phyloP scores from a whole-genome alignment of 2,329 filamentous ascomycete species.

The Penicillium sp. region DNA sequence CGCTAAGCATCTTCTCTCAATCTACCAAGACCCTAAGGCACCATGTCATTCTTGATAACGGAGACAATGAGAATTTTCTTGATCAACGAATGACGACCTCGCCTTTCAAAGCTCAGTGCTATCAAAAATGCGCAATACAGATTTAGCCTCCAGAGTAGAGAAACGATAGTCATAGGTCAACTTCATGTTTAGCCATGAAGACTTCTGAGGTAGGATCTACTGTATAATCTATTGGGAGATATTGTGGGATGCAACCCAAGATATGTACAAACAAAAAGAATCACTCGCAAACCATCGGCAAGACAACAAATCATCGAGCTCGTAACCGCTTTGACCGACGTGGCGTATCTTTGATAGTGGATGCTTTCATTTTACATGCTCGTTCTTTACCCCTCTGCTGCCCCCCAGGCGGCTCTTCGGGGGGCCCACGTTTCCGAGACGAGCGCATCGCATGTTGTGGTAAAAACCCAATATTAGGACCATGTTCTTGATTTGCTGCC shows the following conservation, averaged over 20 bases:
- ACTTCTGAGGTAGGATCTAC: background rate
- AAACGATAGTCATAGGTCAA: background rate
- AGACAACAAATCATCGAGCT: slow-evolving; percentile 7
- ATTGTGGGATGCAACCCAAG: background rate
- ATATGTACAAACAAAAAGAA: slow-evolving; percentile 3
- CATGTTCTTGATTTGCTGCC: slow-evolving; percentile 8
- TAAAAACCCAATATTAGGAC: slow-evolving; percentile 5
- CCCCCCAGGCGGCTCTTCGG: slow-evolving; percentile 8
- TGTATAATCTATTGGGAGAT: background rate
- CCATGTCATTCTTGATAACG: no score
- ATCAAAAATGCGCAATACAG: background rate
- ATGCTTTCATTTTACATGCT: slow-evolving; percentile 9
- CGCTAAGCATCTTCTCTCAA: no score
- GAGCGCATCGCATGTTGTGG: slow-evolving; percentile 8
- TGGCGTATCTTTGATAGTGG: slow-evolving; percentile 9
- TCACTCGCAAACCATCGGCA: background rate
- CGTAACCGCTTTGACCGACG: slow-evolving; percentile 17
- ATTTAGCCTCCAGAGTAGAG: background rate
- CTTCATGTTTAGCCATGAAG: background rate
- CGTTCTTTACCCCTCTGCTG: slow-evolving; percentile 5
- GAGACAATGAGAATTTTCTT: no score
- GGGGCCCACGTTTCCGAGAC: slow-evolving; percentile 11
- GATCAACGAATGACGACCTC: no score
- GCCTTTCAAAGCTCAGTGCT: background rate
- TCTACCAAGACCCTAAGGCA: no score